phyloP scores from a whole-genome alignment of 225 moss, liverwort and hornwort genomes.

The Bryum argenteum region DNA sequence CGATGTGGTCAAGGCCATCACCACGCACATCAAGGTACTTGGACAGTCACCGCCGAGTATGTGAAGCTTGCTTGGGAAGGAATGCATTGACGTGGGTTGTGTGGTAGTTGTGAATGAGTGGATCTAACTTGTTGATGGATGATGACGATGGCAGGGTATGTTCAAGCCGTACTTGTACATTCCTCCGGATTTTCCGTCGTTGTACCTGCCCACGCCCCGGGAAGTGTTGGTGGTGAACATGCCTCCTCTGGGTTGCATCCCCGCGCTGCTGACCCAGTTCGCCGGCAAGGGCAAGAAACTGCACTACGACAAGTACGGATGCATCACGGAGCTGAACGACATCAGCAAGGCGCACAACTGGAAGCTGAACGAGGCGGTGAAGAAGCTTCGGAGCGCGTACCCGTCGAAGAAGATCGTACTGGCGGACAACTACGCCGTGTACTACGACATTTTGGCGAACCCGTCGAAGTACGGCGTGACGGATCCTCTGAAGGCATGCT shows the following conservation, averaged over 20 bases:
- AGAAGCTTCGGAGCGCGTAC: too few species aligned
- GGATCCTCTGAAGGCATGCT: slow-evolving; percentile 37
- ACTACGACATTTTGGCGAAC: too few species aligned
- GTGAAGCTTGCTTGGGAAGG: neutral
- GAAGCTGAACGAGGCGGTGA: too few species aligned
- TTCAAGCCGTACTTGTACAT: slow-evolving; percentile 30
- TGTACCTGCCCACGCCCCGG: slow-evolving; percentile 22
- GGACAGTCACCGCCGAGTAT: neutral
- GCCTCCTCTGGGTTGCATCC: neutral
- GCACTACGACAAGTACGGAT: too few species aligned
- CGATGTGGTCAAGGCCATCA: slow-evolving; percentile 33
- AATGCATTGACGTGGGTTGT: neutral
- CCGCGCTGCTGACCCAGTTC: too few species aligned
- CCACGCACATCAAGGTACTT: slow-evolving; percentile 22
- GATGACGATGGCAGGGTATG: slow-evolving; percentile 6
- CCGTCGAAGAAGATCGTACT: too few species aligned
- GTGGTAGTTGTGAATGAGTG: neutral
- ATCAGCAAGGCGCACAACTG: too few species aligned
- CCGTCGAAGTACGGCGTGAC: too few species aligned
- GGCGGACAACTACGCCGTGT: too few species aligned
- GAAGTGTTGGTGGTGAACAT: slow-evolving; percentile 33
- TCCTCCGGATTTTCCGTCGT: neutral
- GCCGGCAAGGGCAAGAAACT: too few species aligned
- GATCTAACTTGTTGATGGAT: neutral
- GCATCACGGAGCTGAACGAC: too few species aligned